Evolutionary conservation across 176 grass and related monocot species (phyloP).

Genomic region (Tillandsia fasciculata): DNA sequence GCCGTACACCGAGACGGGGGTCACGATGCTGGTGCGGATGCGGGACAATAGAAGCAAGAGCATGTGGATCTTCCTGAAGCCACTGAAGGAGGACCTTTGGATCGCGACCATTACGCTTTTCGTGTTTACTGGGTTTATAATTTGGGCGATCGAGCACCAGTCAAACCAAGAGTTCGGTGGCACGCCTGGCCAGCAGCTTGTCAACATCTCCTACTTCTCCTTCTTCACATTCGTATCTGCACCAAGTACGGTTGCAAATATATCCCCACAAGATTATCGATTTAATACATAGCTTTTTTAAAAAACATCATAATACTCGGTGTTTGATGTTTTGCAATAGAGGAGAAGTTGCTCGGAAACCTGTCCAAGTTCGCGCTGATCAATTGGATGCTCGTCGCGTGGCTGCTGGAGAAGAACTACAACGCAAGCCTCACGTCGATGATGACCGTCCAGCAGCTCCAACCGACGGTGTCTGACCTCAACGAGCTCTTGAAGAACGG

Average conservation of each 20-base stretch:
- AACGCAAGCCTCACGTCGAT: conserved; percentile 59
- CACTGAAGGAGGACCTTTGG: conserved; percentile 39
- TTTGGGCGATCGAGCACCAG: conserved; percentile 49
- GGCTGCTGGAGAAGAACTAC: conserved; percentile 62
- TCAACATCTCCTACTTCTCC: conserved; percentile 42
- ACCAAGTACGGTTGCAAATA: conserved; percentile 27
- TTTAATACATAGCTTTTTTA: not conserved
- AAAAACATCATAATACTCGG: not conserved
- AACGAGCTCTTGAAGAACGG: conserved; percentile 16
- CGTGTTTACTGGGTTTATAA: conserved; percentile 39
- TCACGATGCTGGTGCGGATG: conserved; percentile 41
- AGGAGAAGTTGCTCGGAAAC: conserved; percentile 37
- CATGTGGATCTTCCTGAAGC: conserved; percentile 48
- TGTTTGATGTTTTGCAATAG: conserved; percentile 3
- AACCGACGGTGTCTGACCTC: conserved; percentile 20
- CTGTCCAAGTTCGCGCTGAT: conserved; percentile 43
- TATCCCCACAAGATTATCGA: no score
- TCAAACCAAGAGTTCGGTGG: conserved; percentile 43
- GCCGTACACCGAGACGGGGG: conserved; percentile 51
- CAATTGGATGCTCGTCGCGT: conserved; percentile 52
- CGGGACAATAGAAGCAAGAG: conserved; percentile 15
- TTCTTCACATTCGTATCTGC: conserved; percentile 55
- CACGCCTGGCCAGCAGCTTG: conserved; percentile 26
- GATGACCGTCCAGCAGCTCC: conserved; percentile 35
- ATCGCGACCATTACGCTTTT: conserved; percentile 35